Conservation (phyloP, 2,329 filamentous ascomycete species). For the Cladorrhinum sp. region DNA sequence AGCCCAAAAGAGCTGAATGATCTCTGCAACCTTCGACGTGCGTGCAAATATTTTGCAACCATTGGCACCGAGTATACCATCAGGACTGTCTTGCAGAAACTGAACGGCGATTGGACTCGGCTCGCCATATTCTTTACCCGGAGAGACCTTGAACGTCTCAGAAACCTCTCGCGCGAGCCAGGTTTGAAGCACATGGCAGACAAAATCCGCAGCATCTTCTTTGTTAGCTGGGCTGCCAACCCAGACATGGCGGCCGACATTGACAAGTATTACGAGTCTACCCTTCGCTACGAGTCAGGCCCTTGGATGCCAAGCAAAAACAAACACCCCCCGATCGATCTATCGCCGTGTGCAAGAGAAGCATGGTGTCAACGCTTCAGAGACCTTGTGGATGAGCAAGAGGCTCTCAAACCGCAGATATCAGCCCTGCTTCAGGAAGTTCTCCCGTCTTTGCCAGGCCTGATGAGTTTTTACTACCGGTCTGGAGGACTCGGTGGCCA, state of each 20-base stretch:
- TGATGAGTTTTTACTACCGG: neutral
- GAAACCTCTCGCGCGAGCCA: neutral
- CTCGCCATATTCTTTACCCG: neutral
- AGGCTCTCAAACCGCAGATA: neutral
- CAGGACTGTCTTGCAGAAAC: neutral
- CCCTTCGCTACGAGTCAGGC: neutral
- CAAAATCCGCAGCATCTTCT: neutral
- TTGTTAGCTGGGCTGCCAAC: neutral
- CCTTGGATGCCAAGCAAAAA: neutral
- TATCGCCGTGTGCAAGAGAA: neutral
- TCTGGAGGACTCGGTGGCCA: neutral
- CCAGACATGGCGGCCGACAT: neutral
- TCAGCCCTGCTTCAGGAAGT: neutral
- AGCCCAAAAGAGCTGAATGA: neutral
- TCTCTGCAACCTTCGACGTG: neutral
- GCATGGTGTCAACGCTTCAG: neutral
- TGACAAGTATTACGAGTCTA: neutral
- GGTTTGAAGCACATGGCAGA: neutral
- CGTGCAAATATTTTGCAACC: neutral
- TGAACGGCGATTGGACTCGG: neutral
- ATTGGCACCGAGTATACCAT: neutral
- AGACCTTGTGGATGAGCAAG: neutral
- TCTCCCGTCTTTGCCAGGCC: neutral
- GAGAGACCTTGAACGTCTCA: neutral
- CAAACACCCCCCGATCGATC: neutral